Percentiles rank a stretch among this genome's conserved stretches.
Evolutionary conservation across 1,139 yeast genomes (phyloP).

Genomic region (Petasospora fabianii): DNA sequence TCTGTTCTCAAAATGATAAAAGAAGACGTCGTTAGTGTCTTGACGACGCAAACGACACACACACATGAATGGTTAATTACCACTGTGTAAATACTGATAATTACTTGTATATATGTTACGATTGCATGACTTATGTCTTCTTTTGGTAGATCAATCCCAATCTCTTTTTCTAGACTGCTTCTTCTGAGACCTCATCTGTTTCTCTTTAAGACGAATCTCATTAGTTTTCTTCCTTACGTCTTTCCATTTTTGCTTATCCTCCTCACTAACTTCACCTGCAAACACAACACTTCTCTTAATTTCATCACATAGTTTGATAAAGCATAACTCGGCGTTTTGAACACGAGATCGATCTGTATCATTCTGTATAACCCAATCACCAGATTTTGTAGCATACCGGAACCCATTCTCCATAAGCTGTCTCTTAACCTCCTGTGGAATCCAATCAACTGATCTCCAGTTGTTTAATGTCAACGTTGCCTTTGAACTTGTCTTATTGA

Average conservation of each 20-base stretch:
- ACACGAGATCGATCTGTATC: conserved; percentile 62
- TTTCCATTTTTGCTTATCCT: conserved; percentile 54
- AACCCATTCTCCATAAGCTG: conserved; percentile 41
- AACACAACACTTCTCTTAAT: conserved; percentile 46
- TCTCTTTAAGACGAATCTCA: conserved; percentile 47
- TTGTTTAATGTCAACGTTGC: conserved; percentile 59
- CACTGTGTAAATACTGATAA: conserved; percentile 1
- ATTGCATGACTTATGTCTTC: background rate
- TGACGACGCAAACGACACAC: no score
- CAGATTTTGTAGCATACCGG: conserved; percentile 56
- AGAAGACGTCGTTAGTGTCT: background rate
- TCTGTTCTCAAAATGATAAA: conserved; percentile 22
- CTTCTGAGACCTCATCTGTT: conserved; percentile 52
- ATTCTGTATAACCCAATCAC: conserved; percentile 52
- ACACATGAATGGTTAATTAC: background rate
- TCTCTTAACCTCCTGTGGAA: conserved; percentile 50
- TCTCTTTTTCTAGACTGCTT: conserved; percentile 38
- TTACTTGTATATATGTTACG: background rate
- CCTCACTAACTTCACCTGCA: conserved; percentile 47
- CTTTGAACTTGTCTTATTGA: conserved; percentile 78
- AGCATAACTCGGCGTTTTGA: conserved; percentile 56
- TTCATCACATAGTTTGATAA: conserved; percentile 51
- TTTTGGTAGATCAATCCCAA: background rate
- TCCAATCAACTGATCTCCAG: conserved; percentile 58
- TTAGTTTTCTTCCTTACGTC: conserved; percentile 42